Conservation (phyloP, 495 filamentous ascomycete genomes). For the Glonium stellatum region DNA sequence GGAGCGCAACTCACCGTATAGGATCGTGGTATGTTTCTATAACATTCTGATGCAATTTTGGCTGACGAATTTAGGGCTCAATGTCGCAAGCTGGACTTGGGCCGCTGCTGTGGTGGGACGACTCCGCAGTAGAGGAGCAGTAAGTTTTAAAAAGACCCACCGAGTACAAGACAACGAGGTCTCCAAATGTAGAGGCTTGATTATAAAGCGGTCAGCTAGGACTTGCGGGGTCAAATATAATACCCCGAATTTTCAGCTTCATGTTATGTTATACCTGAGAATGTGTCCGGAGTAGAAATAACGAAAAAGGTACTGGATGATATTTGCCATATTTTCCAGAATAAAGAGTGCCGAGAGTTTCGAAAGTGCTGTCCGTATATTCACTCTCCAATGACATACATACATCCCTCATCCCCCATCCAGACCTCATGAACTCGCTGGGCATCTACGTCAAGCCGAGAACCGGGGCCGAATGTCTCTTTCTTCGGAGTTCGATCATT, state of each 20-base stretch:
- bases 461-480: slow-evolving; percentile 61
- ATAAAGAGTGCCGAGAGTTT: neutral
- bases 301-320: too few species aligned
- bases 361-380: neutral
- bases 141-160: neutral
- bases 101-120: slow-evolving; percentile 26
- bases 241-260: too few species aligned
- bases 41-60: neutral
- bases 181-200: neutral
- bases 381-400: slow-evolving; percentile 79
- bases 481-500: slow-evolving; percentile 54
- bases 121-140: neutral
- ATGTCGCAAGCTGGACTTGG: slow-evolving; percentile 25
- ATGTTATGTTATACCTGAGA: too few species aligned
- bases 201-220: too few species aligned
- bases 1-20: slow-evolving; percentile 57
- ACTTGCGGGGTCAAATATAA: too few species aligned
- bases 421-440: slow-evolving; percentile 72
- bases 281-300: too few species aligned
- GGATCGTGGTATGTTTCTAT: slow-evolving; percentile 49
- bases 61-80: slow-evolving; percentile 19
- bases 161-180: neutral
- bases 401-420: slow-evolving; percentile 71
- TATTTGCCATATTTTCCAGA: too few species aligned
- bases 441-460: slow-evolving; percentile 70